phyloP scores from a whole-genome alignment of 1,284 basidiomycete species.

The Hemileia vastatrix region DNA sequence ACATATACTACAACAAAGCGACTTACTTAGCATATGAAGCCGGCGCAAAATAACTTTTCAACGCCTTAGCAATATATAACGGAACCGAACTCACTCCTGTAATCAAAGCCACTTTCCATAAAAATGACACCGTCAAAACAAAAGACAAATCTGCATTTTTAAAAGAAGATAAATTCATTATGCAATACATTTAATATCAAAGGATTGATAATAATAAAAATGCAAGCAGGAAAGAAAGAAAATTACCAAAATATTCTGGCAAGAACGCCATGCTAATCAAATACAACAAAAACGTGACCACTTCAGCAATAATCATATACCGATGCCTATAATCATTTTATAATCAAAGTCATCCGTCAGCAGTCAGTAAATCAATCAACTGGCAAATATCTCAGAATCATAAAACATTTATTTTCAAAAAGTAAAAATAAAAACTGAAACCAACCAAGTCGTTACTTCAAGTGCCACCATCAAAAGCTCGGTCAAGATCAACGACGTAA shows the following conservation, averaged over 20 bases:
- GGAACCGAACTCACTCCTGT: conserved; percentile 83
- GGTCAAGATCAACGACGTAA: conserved; percentile 89
- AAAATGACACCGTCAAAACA: conserved; percentile 74
- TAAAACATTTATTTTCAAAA: background rate
- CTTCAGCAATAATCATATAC: conserved; percentile 89
- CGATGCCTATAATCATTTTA: conserved; percentile 57
- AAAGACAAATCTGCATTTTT: conserved; percentile 67
- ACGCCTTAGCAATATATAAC: conserved; percentile 77
- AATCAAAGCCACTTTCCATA: conserved; percentile 93
- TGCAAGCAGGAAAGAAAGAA: background rate
- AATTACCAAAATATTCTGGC: conserved; percentile 90
- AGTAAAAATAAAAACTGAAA: background rate
- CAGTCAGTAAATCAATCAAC: background rate
- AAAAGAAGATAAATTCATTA: background rate
- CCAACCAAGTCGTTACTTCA: conserved; percentile 92
- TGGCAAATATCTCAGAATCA: background rate
- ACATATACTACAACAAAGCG: too few relatives aligned
- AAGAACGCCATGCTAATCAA: conserved; percentile 84
- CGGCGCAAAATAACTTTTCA: conserved; percentile 76
- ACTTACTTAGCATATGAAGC: conserved; percentile 78
- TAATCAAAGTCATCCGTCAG: background rate
- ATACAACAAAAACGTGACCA: conserved; percentile 81
- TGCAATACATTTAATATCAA: conserved; percentile 4
- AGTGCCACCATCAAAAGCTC: conserved; percentile 98
- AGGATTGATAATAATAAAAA: background rate